Evolutionary conservation across 306 rosid species (phyloP), one percentile per base, ranked within the genome.

Genomic region (Medicago ruthenica): DNA sequence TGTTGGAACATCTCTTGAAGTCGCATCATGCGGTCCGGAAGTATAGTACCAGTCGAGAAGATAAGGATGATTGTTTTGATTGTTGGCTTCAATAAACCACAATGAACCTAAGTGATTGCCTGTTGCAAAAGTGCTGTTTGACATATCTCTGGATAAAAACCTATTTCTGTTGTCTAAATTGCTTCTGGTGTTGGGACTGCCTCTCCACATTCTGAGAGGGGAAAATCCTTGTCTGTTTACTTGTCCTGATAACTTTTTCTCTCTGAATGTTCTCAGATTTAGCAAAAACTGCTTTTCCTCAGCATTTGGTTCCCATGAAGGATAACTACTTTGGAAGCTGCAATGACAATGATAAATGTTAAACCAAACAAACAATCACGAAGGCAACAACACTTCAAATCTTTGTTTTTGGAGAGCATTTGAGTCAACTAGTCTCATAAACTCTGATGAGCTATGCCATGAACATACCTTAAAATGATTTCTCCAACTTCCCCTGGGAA

Each of bases 401-500:
- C n/a, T n/a, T n/a, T n/a, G n/a, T n/a, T n/a, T n/a, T n/a, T n/a
- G n/a, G n/a, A n/a, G n/a, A n/a, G n/a, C n/a, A n/a, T n/a, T n/a
- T n/a, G n/a, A n/a, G n/a, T n/a, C n/a, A n/a, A n/a, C n/a, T 18
- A 20, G 80, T 64, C 24, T 10, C 10, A 9, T 21, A n/a, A 40
- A 27, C 31, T 34, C 57, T 24, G 27, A 71, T 60, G 7, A 71
- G 59, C 62, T 60, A 62, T 27, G 60, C n/a, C 42, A 54, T 55
- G 71, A 74, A 55, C 75, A n/a, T n/a, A n/a, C n/a, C n/a, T 79
- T 92, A 87, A 60, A 95, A 85, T 7, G 99, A 95, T 86, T 95
- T 95, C 97, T 95, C 99, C 91, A 95, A 78, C 80, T 95, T 95
- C 61, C 99, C 97, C 79, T 95, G 99, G 41, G 96, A 95, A 77